Evolutionary conservation across 345 rosid species (phyloP), one percentile per base, ranked within the genome.

Genomic region (Odontarrhena argentea): DNA sequence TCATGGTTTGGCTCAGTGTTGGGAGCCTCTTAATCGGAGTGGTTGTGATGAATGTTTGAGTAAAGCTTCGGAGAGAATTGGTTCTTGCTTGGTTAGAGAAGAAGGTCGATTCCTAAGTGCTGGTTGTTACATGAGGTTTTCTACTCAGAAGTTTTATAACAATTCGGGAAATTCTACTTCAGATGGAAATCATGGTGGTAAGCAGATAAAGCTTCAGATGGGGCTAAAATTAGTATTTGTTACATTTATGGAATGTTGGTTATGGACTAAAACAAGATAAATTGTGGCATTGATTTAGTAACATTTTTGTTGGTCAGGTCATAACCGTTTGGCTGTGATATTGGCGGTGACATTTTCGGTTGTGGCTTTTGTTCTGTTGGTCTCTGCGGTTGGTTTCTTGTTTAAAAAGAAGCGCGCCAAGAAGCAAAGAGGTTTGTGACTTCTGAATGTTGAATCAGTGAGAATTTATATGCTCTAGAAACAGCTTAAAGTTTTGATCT

Each of bases 1-100:
- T 81, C 88, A 82, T 69, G 98, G 91, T 40, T 68, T 93, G 74
- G 98, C 90, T 63, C 98, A 93, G 76, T 93, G 97, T 65, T 89
- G 96, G 96, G 80, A 86, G 68, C 45, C 78, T 6, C 75, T 89
- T 8, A 83, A 67, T 61, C 45, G 63, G 0, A 85, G 78, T 65
- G 80, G 74, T 3, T 89, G 92, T 59, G 77, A 8, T 68, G 63
- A 62, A 55, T 89, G 96, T 77, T 81, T 89, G 65, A 60, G 49
- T 25, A 73, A 81, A 44, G 90, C 87, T 4, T 73, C 65, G 1
- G 58, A 70, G 6, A 52, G 34, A 12, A 79, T 89, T 60, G 54
- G 65, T 25, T 82, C 84, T 6, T 86, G 92, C 77, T 57, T 74
- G 40, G 84, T 75, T 6, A 83, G 63, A 36, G 81, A 80, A 77